Evolutionary conservation across 139 green algal species (phyloP).

Genomic region (Volvox africanus): DNA sequence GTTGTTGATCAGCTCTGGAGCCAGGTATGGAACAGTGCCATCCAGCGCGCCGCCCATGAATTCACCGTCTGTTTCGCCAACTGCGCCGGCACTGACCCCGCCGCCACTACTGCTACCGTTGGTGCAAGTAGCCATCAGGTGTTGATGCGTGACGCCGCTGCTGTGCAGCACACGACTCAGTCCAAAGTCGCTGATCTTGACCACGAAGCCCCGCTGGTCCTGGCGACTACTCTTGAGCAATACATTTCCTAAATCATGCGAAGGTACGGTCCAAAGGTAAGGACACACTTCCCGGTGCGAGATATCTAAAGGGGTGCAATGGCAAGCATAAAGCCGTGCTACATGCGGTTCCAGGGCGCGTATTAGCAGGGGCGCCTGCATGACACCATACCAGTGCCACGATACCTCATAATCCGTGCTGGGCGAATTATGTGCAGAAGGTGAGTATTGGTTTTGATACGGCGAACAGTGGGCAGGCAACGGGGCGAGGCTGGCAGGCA

Average conservation of each 20-base stretch:
- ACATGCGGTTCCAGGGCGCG: too few species aligned
- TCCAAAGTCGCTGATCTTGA: slow-evolving; percentile 79
- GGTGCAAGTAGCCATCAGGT: neutral
- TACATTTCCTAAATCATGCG: slow-evolving; percentile 61
- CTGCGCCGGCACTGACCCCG: neutral
- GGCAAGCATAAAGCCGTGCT: too few species aligned
- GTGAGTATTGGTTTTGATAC: too few species aligned
- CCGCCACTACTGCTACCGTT: neutral
- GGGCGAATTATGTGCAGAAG: too few species aligned
- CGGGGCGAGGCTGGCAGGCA: too few species aligned
- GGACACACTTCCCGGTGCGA: too few species aligned
- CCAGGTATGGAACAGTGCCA: slow-evolving; percentile 33
- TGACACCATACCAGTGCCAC: too few species aligned
- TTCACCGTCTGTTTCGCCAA: neutral
- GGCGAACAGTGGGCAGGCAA: too few species aligned
- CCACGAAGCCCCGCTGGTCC: slow-evolving; percentile 63
- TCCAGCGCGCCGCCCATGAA: neutral
- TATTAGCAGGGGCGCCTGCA: too few species aligned
- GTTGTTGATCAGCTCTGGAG: slow-evolving; percentile 41
- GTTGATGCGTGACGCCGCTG: neutral
- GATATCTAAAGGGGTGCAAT: too few species aligned
- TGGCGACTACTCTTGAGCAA: slow-evolving; percentile 56
- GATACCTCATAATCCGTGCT: too few species aligned
- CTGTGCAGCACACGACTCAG: slow-evolving; percentile 47
- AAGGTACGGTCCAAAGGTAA: too few species aligned